Evolutionary conservation across 2,329 filamentous ascomycete genomes (phyloP).

Genomic region (Ampelomyces quisqualis): DNA sequence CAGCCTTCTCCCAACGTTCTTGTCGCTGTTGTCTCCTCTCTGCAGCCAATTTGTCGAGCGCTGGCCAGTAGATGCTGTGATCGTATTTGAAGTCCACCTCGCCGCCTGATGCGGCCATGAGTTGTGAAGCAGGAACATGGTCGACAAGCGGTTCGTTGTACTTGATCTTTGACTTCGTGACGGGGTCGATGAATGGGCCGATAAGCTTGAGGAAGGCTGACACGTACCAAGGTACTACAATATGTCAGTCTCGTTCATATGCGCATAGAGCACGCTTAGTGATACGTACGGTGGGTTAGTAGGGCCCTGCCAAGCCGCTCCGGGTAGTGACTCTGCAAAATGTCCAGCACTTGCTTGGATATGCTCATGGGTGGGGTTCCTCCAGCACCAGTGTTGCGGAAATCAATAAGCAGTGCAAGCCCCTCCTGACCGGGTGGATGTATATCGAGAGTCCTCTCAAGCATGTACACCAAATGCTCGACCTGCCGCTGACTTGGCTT

Average conservation of each 20-base stretch:
- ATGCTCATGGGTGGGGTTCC: constrained; percentile 75
- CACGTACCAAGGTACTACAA: constrained; percentile 81
- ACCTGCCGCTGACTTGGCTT: constrained; percentile 82
- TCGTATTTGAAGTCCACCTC: constrained; percentile 89
- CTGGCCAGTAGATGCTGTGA: constrained; percentile 85
- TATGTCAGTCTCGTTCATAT: constrained; percentile 3
- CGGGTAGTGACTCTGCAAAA: constrained; percentile 93
- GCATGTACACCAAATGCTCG: constrained; percentile 93
- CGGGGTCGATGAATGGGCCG: constrained; percentile 91
- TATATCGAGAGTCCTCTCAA: constrained; percentile 84
- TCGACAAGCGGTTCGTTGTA: constrained; percentile 90
- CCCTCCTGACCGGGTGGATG: constrained; percentile 87
- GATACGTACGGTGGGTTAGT: constrained; percentile 75
- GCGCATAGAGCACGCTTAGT: not conserved
- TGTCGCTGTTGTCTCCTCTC: constrained; percentile 63
- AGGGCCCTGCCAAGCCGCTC: constrained; percentile 86
- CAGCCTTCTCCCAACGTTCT: constrained; percentile 75
- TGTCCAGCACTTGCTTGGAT: constrained; percentile 80
- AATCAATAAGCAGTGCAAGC: constrained; percentile 85
- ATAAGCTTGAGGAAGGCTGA: constrained; percentile 95
- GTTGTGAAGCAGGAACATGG: constrained; percentile 78
- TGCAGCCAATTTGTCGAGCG: constrained; percentile 69
- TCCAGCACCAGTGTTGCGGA: constrained; percentile 74
- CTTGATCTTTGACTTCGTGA: constrained; percentile 92
- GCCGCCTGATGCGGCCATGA: constrained; percentile 77